Evolutionary conservation across 768 basidiomycete species (phyloP), one percentile per base, ranked within the genome.

Genomic region (Suillus sp.): DNA sequence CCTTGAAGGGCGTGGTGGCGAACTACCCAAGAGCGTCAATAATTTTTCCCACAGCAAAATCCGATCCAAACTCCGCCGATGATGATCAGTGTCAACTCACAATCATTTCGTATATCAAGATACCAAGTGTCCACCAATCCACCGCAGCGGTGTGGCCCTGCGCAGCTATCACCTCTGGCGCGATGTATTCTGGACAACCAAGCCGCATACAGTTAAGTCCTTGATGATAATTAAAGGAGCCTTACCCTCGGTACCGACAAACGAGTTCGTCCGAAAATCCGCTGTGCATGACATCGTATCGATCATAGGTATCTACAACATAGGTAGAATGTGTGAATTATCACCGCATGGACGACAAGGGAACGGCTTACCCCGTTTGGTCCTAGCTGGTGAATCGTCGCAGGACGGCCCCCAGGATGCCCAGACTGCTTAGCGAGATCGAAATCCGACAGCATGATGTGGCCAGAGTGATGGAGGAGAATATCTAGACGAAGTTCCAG

Each of bases 381-480:
- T 69, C 90, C 95, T 67, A 87, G 90, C 74, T 84, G 85, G 70
- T 92, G 92, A 63, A 98, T 91, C 72, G 88, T 91, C 7, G 90
- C 92, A 32, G 96, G 95, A 70, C 92, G 85, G 60, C 91, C 90
- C 30, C 90, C 92, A 27, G 87, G 88, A 68, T 92, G 93, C 60
- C 84, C 90, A 43, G 93, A 94, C 74, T 96, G 95, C 75, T 99
- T 99, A 22, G 96, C 96, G 38, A 99, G 85, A 79, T 99, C 97
- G 77, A 99, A 99, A 78, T 99, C 97, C 53, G 97, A 99, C 70
- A 99, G 79, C 96, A 99, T 98, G 71, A 99, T 98, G 78, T 99
- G 97, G 20, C 97, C 97, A 13, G 95, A 95, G 73, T 97, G 92
- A 77, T 99, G 97, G 57, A 99, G 81, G 20, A 99, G 82, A 72